Conservation (phyloP, 78 protist genomes). For the Dictyostelium citrinum region DNA sequence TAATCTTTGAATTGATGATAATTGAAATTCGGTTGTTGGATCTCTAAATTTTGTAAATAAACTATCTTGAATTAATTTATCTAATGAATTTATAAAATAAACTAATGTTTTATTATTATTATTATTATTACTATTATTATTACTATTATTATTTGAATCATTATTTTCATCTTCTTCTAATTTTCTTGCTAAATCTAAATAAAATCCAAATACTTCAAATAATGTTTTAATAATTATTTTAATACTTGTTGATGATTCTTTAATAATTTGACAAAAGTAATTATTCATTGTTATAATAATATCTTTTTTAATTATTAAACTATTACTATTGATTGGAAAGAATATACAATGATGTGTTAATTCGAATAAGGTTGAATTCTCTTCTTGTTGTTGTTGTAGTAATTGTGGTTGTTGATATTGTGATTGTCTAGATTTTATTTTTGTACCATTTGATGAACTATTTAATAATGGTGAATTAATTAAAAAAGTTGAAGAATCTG, state of each 20-base stretch:
- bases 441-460: background rate
- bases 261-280: conserved; percentile 34
- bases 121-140: background rate
- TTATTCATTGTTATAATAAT: background rate
- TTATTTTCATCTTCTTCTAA: background rate
- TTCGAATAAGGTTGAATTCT: background rate
- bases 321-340: background rate
- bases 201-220: conserved; percentile 36
- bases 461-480: background rate
- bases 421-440: background rate
- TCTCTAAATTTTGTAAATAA: conserved; percentile 12
- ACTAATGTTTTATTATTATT: background rate
- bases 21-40: background rate
- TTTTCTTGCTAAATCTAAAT: conserved; percentile 16
- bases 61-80: conserved; percentile 22
- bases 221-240: conserved; percentile 5
- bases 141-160: background rate
- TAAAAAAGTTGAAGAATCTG: background rate
- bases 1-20: conserved; percentile 1
- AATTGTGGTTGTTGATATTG: background rate
- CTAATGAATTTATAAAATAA: background rate
- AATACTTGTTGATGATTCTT: background rate
- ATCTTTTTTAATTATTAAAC: background rate
- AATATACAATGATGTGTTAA: conserved; percentile 50
- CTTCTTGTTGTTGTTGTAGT: background rate